Percentiles rank a stretch among this genome's conserved stretches.
Conservation (phyloP, 1,284 basidiomycete species). For the Ganoderma sinense region DNA sequence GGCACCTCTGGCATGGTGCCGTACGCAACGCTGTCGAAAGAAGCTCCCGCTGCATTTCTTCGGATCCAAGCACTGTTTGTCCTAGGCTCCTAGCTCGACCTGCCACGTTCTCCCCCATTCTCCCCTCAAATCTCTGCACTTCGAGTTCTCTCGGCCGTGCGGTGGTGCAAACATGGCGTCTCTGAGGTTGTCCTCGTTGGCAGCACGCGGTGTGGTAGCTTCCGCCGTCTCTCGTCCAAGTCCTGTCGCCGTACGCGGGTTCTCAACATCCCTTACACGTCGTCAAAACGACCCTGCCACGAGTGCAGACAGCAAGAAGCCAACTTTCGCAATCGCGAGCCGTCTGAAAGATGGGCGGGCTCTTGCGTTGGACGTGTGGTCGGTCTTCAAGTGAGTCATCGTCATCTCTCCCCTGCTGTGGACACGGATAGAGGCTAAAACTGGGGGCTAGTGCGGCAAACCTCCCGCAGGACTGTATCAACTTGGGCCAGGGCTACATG, state of each 20-base stretch:
- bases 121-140: background rate
- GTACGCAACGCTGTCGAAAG: background rate
- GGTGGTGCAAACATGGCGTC: background rate
- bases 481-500: constrained; percentile 95
- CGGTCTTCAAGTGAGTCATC: constrained; percentile 85
- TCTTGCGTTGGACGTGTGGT: constrained; percentile 86
- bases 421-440: background rate
- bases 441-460: constrained; percentile 70
- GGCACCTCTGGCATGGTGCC: background rate
- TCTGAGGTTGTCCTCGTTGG: background rate
- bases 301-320: background rate
- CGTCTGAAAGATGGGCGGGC: constrained; percentile 78
- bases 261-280: background rate
- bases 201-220: background rate
- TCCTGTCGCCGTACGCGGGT: background rate
- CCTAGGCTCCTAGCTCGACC: background rate
- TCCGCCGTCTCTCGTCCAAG: background rate
- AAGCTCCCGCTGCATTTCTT: background rate
- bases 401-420: background rate
- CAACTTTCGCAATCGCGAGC: constrained; percentile 45
- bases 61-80: background rate
- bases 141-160: background rate
- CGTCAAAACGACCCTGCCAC: background rate
- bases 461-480: constrained; percentile 85
- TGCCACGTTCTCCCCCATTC: background rate